Base-by-base conservation (phyloP, 2,329 filamentous ascomycete genomes). In the Amesomyces nigricolor region DNA sequence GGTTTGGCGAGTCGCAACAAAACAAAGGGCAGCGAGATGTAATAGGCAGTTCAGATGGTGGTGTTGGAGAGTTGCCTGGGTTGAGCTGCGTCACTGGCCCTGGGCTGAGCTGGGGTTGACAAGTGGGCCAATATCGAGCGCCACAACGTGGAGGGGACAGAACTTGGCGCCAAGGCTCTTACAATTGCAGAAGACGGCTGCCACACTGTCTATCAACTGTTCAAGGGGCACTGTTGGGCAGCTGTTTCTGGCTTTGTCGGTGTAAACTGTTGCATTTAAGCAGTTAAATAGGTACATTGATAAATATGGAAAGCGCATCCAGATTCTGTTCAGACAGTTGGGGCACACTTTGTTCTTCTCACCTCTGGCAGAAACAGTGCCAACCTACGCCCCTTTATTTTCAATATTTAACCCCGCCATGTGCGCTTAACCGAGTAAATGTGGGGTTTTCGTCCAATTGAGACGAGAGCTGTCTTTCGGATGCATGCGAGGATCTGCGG, bases 401-500 rank as follows among this genome's bases (percentile, higher is more conserved):
- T 38, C 48, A 50, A 53, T 13, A 26, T 4, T 10, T 10, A 40
- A 48, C 16, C 16, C 10, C 10, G 35, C 6, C n/a, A 30, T 17
- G 37, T 47, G 38, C 30, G 22, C 22, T 26, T 26, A 26, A 6
- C 22, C 6, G 4, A 44, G 6, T 2, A 14, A 4, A 11, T 8
- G 38, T 44, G 56, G 49, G 48, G 46, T 40, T 56, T 50, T 38
- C 43, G 29, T 29, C 47, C 48, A 61, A 58, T 57, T 40, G 56
- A 45, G 53, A 53, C 29, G 32, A 9, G 11, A 19, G 35, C 46
- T 30, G n/a, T 7, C n/a, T 38, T 22, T 17, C 26, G 30, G 43
- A 22, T 19, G 9, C 5, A 58, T 62, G 62, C 62, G 62, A 48
- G 49, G 61, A 60, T 63, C 62, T 60, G 60, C 60, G 56, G 29